Evolutionary conservation across 306 rosid species (phyloP).

Genomic region (Prunus campanulata): DNA sequence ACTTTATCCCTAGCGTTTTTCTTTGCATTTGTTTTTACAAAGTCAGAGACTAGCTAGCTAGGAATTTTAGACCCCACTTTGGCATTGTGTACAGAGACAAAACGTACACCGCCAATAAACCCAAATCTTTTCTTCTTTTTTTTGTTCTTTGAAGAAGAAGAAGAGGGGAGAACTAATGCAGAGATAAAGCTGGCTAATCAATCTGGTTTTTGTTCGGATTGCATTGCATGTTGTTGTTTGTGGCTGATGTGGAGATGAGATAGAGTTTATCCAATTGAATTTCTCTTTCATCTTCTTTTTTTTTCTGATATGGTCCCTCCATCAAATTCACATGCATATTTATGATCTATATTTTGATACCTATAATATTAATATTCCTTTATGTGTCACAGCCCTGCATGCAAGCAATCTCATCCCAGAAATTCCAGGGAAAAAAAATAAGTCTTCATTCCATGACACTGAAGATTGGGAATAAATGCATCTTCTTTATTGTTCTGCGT

Average conservation of each 20-base stretch:
- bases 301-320: conserved; percentile 42
- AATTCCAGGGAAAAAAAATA: neutral
- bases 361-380: neutral
- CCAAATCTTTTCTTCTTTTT: neutral
- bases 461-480: conserved; percentile 15
- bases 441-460: neutral
- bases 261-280: conserved; percentile 49
- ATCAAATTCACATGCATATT: conserved; percentile 53
- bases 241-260: conserved; percentile 59
- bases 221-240: conserved; percentile 5
- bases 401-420: neutral
- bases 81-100: too few relatives aligned
- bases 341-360: neutral
- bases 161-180: neutral
- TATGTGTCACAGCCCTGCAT: neutral
- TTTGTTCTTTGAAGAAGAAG: too few relatives aligned
- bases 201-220: neutral
- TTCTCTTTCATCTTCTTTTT: conserved; percentile 23
- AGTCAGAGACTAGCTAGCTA: conserved; percentile 23
- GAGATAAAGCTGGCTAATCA: neutral
- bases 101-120: neutral
- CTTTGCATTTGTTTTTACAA: conserved; percentile 16
- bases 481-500: conserved; percentile 23
- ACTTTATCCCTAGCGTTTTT: conserved; percentile 22
- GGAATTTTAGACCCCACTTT: neutral